Evolutionary conservation across 2,329 filamentous ascomycete genomes (phyloP).

Genomic region (Lasiodiplodia sp.): DNA sequence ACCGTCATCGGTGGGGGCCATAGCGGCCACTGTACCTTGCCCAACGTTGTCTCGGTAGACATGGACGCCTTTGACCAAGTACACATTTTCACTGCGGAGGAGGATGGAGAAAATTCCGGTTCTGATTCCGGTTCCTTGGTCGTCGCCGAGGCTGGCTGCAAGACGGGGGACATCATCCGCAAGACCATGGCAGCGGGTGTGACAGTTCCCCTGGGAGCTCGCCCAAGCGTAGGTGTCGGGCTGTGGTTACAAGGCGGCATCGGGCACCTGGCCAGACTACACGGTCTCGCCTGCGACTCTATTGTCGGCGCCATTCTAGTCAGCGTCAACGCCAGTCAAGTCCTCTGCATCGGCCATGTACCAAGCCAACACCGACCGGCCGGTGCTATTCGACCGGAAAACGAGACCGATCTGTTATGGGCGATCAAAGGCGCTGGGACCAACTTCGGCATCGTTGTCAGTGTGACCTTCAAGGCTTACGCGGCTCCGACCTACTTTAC

Average conservation of each 20-base stretch:
- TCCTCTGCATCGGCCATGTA: constrained; percentile 62
- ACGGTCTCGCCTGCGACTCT: constrained; percentile 66
- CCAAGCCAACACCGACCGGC: constrained; percentile 54
- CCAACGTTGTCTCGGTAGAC: constrained; percentile 63
- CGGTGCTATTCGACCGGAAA: constrained; percentile 52
- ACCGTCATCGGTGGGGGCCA: constrained; percentile 66
- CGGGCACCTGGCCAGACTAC: constrained; percentile 62
- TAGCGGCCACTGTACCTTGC: constrained; percentile 64
- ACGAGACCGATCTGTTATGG: constrained; percentile 64
- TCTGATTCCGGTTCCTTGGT: constrained; percentile 45
- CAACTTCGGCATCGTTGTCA: constrained; percentile 66
- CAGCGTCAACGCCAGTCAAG: constrained; percentile 55
- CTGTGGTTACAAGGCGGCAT: constrained; percentile 72
- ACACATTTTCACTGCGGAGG: constrained; percentile 47
- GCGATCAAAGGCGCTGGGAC: constrained; percentile 65
- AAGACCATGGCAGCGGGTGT: constrained; percentile 56
- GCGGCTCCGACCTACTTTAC: constrained; percentile 50
- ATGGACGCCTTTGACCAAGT: constrained; percentile 65
- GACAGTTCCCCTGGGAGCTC: constrained; percentile 65
- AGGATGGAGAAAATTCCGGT: constrained; percentile 32
- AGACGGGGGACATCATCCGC: constrained; percentile 60
- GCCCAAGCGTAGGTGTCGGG: constrained; percentile 69
- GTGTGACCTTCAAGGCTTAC: constrained; percentile 59
- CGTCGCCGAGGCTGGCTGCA: constrained; percentile 64
- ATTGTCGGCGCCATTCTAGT: constrained; percentile 68